Conservation (phyloP, 257 asterid species). For the Haberlea rhodopensis region DNA sequence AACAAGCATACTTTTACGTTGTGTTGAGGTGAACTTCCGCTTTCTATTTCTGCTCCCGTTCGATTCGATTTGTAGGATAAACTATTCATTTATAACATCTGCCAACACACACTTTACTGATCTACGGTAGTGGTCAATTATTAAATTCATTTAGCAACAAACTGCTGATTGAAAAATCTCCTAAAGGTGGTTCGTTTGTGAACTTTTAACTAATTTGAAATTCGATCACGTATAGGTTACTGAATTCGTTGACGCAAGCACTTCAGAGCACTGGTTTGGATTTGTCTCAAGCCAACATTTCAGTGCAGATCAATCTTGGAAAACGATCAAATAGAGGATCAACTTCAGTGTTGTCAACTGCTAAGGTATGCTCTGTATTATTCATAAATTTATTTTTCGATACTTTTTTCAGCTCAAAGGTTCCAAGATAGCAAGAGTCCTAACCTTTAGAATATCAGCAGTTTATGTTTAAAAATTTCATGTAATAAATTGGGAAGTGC, state of each 20-base stretch:
- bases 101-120: neutral
- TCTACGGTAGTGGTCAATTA: neutral
- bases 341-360: conserved; percentile 36
- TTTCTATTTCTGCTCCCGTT: too few species aligned
- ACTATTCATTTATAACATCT: neutral
- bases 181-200: neutral
- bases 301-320: conserved; percentile 87
- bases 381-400: neutral
- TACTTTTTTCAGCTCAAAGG: neutral
- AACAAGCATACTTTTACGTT: neutral
- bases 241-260: conserved; percentile 77
- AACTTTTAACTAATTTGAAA: conserved; percentile 16
- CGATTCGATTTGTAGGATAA: neutral
- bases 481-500: neutral
- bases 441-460: neutral
- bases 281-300: conserved; percentile 76
- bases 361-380: conserved; percentile 37
- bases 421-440: too few species aligned
- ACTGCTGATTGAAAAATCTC: neutral
- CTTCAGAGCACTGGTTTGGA: conserved; percentile 81
- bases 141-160: neutral
- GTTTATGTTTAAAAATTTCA: neutral
- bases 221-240: conserved; percentile 49
- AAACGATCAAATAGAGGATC: conserved; percentile 56
- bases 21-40: neutral